Evolutionary conservation across 179 eudicot genomes (phyloP), one percentile per base, ranked within the genome.

Genomic region (Amaranthus tricolor): DNA sequence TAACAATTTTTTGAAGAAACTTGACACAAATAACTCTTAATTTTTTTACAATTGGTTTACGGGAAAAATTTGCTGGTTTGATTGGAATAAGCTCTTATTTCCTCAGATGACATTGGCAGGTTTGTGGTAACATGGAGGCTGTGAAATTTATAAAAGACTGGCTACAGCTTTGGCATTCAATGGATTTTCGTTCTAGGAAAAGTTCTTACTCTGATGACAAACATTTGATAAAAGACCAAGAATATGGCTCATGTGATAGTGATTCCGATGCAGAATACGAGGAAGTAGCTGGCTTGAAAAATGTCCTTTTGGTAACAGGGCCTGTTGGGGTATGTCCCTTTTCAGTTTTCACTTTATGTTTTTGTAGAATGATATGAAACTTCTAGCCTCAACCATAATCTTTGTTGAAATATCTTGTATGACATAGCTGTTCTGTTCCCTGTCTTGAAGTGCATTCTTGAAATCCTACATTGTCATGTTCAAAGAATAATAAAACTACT

Each of bases 291-390:
- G 75, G 74, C 68, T 75, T 93, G 82, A 88, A 93, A 84, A 95
- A 95, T 80, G 98, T 93, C 84, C 96, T 95, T 63, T 80, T 95
- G 75, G 86, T 95, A 59, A 87, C 88, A 11, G 99, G 99, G 74
- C 97, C 99, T 68, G 96, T 95, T 86, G 99, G 99, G 98, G 99
- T 93, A 89, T 84, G 74, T 75, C 49, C 72, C 44, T 76, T 45
- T 43, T n/a, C 59, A 60, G 56, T 21, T 9, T 56, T 66, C 47
- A 9, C 12, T 40, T 24, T 71, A 5, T 16, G 57, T 53, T 70
- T 40, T 47, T 16, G 15, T 60, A 50, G 15, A 59, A 49, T 52
- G 21, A 12, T 31, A 21, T 17, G 31, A 24, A n/a, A 54, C 52
- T 44, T 66, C 17, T 72, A 62, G 61, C 40, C 53, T 17, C 24